Percentiles rank a stretch among this genome's conserved stretches.
Conservation (phyloP, 306 rosid species). For the Pterocarpus santalinus region DNA sequence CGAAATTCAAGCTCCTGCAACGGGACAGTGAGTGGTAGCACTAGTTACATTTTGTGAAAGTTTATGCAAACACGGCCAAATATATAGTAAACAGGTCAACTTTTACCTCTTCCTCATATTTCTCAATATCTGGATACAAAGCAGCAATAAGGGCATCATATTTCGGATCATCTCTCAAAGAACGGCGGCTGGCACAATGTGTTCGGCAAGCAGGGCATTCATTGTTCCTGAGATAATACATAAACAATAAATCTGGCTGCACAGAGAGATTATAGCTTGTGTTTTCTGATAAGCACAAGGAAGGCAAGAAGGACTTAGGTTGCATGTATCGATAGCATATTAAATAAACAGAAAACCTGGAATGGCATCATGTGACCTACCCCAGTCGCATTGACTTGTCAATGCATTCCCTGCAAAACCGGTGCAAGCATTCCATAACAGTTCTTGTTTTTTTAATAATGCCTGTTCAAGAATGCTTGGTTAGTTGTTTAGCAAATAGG, state of each 20-base stretch:
- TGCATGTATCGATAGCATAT: slow-evolving; percentile 36
- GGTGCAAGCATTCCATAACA: slow-evolving; percentile 98
- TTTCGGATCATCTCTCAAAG: slow-evolving; percentile 98
- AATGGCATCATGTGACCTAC: slow-evolving; percentile 55
- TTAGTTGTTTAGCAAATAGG: slow-evolving; percentile 35
- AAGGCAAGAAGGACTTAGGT: slow-evolving; percentile 34
- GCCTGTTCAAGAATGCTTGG: slow-evolving; percentile 55
- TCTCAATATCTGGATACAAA: slow-evolving; percentile 92
- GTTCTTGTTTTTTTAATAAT: slow-evolving; percentile 95
- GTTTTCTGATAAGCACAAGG: slow-evolving; percentile 35
- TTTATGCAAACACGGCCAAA: slow-evolving; percentile 2
- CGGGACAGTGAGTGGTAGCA: slow-evolving; percentile 41
- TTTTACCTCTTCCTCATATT: slow-evolving; percentile 89
- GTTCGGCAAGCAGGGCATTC: slow-evolving; percentile 99
- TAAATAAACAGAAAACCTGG: slow-evolving; percentile 28
- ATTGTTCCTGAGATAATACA: slow-evolving; percentile 75
- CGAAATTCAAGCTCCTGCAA: slow-evolving; percentile 90
- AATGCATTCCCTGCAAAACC: slow-evolving; percentile 98
- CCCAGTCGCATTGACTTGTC: slow-evolving; percentile 98
- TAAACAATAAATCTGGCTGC: slow-evolving; percentile 32
- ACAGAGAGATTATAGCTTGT: slow-evolving; percentile 7
- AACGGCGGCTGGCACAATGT: slow-evolving; percentile 98
- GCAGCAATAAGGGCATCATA: slow-evolving; percentile 85
- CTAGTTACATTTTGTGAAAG: slow-evolving; percentile 34
- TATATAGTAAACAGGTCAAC: slow-evolving; percentile 44